Percentiles rank a stretch among this genome's conserved stretches.
phyloP scores from a whole-genome alignment of 1,284 basidiomycete genomes.

The Microbotryum intermedium region DNA sequence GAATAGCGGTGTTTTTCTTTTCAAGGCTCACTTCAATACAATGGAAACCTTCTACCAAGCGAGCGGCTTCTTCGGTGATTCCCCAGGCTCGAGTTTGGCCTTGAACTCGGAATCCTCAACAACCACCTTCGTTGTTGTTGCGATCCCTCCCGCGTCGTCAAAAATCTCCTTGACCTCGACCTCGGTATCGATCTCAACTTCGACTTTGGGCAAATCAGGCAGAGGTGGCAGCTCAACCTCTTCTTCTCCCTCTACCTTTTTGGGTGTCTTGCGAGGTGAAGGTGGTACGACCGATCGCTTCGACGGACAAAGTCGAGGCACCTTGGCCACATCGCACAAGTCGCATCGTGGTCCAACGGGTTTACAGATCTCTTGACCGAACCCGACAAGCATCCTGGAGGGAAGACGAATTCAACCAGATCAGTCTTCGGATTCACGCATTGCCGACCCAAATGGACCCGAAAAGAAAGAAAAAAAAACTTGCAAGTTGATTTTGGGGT shows the following conservation, averaged over 20 bases:
- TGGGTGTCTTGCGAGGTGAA: constrained; percentile 8
- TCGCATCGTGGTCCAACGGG: constrained; percentile 77
- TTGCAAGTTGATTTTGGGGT: constrained; percentile 62
- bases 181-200: constrained; percentile 2
- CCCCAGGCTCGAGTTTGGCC: no score
- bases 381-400: constrained; percentile 70
- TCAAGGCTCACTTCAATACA: not conserved
- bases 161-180: not conserved
- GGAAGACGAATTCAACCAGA: not conserved
- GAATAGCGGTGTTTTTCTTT: no score
- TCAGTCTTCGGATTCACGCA: no score
- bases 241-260: constrained; percentile 3
- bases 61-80: not conserved
- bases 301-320: constrained; percentile 41
- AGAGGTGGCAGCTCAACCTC: constrained; percentile 2
- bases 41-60: not conserved
- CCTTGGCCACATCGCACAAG: constrained; percentile 48
- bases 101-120: no score
- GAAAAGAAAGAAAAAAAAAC: not conserved
- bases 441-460: not conserved
- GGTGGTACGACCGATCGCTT: constrained; percentile 21
- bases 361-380: constrained; percentile 79
- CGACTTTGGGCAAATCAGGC: constrained; percentile 1
- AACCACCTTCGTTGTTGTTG: no score
- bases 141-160: no score